phyloP scores from a whole-genome alignment of 1,139 yeast species.

The Pichia sp. region DNA sequence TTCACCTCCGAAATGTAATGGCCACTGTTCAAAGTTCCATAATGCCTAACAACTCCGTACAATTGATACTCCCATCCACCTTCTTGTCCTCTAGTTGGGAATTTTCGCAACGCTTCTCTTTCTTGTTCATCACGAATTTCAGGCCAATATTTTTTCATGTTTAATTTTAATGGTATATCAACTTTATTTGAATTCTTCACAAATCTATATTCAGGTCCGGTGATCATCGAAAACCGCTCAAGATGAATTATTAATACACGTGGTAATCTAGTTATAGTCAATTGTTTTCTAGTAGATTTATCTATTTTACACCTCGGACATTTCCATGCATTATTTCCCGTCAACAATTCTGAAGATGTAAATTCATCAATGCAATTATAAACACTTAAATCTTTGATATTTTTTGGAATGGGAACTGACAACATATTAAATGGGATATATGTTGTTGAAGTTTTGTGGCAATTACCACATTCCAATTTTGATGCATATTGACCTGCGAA shows the following conservation, averaged over 20 bases:
- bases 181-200: slow-evolving; percentile 8
- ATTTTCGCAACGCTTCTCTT: slow-evolving; percentile 37
- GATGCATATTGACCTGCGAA: slow-evolving; percentile 58
- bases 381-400: slow-evolving; percentile 32
- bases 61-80: slow-evolving; percentile 57
- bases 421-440: slow-evolving; percentile 67
- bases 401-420: slow-evolving; percentile 61
- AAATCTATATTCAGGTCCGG: slow-evolving; percentile 15
- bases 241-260: slow-evolving; percentile 59
- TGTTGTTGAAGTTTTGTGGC: slow-evolving; percentile 79
- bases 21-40: slow-evolving; percentile 65
- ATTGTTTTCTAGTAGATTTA: slow-evolving; percentile 43
- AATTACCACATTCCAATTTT: slow-evolving; percentile 66
- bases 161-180: slow-evolving; percentile 35
- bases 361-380: slow-evolving; percentile 63
- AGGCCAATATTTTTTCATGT: slow-evolving; percentile 81
- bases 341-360: slow-evolving; percentile 60
- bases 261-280: slow-evolving; percentile 60
- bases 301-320: slow-evolving; percentile 61
- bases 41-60: slow-evolving; percentile 62
- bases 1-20: slow-evolving; percentile 67
- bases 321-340: slow-evolving; percentile 74
- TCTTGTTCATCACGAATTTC: slow-evolving; percentile 40
- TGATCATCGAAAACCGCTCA: slow-evolving; percentile 51
- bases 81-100: slow-evolving; percentile 67